Conservation (phyloP, 805 yeast genomes). For the Candida broadrunensis region DNA sequence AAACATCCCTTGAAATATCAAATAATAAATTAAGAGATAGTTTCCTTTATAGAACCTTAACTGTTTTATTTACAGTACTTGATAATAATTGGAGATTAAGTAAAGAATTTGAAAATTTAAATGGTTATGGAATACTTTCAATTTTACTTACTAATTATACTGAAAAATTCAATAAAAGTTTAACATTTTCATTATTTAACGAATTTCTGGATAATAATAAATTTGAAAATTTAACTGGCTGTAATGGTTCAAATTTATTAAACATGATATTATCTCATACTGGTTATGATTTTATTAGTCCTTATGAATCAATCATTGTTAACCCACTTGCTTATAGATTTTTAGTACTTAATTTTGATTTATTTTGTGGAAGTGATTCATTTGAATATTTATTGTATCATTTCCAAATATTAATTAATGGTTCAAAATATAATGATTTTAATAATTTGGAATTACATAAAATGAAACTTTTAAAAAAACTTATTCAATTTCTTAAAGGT, state of each 20-base stretch:
- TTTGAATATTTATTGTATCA: conserved; percentile 56
- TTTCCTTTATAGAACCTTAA: conserved; percentile 30
- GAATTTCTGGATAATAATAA: conserved; percentile 6
- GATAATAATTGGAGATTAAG: conserved; percentile 48
- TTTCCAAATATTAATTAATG: conserved; percentile 51
- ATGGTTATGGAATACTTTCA: conserved; percentile 59
- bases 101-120: conserved; percentile 56
- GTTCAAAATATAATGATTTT: conserved; percentile 47
- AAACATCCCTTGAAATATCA: conserved; percentile 27
- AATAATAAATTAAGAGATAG: conserved; percentile 13
- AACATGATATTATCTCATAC: conserved; percentile 47
- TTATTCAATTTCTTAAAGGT: conserved; percentile 50
- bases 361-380: conserved; percentile 59
- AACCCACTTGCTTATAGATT: conserved; percentile 56
- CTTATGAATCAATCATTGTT: conserved; percentile 54
- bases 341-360: conserved; percentile 52
- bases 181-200: conserved; percentile 9
- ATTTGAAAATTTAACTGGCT: conserved; percentile 4
- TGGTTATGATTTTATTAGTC: conserved; percentile 53
- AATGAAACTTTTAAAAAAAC: conserved; percentile 46
- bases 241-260: conserved; percentile 30
- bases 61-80: conserved; percentile 42
- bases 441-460: conserved; percentile 53
- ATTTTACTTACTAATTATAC: conserved; percentile 51
- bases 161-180: conserved; percentile 12